Percentiles rank a stretch among this genome's conserved stretches.
phyloP scores from a whole-genome alignment of 1,284 basidiomycete genomes.

The Rhodotorula sp. region DNA sequence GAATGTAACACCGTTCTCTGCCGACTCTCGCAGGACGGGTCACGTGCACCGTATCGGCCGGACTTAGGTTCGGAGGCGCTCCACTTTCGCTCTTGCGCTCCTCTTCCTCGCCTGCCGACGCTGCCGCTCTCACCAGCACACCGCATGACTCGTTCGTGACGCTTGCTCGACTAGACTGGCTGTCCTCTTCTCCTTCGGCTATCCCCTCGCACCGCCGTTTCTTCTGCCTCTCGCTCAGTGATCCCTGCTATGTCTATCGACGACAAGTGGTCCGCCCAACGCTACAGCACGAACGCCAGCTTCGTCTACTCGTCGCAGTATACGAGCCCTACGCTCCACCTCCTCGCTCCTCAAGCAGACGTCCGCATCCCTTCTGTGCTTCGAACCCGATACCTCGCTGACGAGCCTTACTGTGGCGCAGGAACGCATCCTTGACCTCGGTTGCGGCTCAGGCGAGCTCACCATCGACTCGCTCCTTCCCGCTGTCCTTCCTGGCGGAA shows the following conservation, averaged over 20 bases:
- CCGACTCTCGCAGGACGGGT: too few relatives aligned
- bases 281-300: conserved; percentile 58
- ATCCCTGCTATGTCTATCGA: background rate
- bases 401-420: background rate
- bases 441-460: conserved; percentile 77
- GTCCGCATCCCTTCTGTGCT: background rate
- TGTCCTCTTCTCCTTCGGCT: background rate
- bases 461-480: conserved; percentile 48
- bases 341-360: conserved; percentile 63
- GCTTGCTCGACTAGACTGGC: background rate
- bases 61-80: background rate
- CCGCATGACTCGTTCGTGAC: background rate
- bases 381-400: background rate
- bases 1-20: background rate
- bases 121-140: background rate
- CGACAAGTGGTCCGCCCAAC: conserved; percentile 56
- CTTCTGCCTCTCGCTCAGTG: too few relatives aligned
- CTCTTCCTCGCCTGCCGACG: background rate
- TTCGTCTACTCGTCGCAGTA: conserved; percentile 72
- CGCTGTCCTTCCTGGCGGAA: conserved; percentile 49
- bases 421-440: conserved; percentile 71
- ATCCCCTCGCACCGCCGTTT: too few relatives aligned
- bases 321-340: conserved; percentile 60
- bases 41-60: background rate
- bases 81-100: too few relatives aligned